Conservation (phyloP, 1,139 yeast species). For the Debaryomyces fabryi region DNA sequence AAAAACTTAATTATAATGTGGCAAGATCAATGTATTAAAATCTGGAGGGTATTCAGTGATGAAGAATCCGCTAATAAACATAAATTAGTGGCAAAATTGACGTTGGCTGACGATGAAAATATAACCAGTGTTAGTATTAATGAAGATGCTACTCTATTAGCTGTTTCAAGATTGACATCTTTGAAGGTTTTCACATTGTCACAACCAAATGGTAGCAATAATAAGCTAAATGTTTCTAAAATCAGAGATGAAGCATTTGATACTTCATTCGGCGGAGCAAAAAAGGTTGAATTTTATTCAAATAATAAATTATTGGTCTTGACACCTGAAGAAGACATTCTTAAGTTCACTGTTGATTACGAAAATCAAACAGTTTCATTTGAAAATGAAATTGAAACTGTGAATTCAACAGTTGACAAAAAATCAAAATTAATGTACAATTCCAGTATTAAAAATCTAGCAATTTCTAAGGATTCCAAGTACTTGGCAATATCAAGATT, state of each 20-base stretch:
- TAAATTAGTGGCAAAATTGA: constrained; percentile 65
- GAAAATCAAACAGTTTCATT: constrained; percentile 29
- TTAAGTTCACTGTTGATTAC: constrained; percentile 45
- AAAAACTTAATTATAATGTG: constrained; percentile 67
- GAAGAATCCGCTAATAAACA: constrained; percentile 24
- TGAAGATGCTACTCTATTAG: constrained; percentile 63
- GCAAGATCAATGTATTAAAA: constrained; percentile 79
- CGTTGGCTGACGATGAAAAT: constrained; percentile 77
- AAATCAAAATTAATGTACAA: constrained; percentile 32
- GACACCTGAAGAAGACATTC: constrained; percentile 68
- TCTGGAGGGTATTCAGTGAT: constrained; percentile 66
- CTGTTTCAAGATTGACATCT: constrained; percentile 69
- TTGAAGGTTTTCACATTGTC: constrained; percentile 69
- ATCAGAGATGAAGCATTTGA: constrained; percentile 54
- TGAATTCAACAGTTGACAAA: constrained; percentile 21
- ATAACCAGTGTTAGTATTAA: constrained; percentile 73
- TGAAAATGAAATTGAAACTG: constrained; percentile 45
- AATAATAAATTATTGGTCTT: constrained; percentile 54
- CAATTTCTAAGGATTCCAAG: constrained; percentile 46
- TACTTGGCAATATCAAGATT: constrained; percentile 59
- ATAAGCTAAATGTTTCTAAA: constrained; percentile 54
- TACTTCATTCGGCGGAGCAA: constrained; percentile 56
- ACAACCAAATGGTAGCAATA: constrained; percentile 27
- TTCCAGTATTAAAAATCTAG: constrained; percentile 53
- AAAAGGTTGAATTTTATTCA: constrained; percentile 48